Percentiles rank a stretch among this genome's conserved stretches.
These are phyloP conservation scores for Lactarius quietus DNA, from an alignment of 768 basidiomycete species.

Conservation along the genomic window DNA sequence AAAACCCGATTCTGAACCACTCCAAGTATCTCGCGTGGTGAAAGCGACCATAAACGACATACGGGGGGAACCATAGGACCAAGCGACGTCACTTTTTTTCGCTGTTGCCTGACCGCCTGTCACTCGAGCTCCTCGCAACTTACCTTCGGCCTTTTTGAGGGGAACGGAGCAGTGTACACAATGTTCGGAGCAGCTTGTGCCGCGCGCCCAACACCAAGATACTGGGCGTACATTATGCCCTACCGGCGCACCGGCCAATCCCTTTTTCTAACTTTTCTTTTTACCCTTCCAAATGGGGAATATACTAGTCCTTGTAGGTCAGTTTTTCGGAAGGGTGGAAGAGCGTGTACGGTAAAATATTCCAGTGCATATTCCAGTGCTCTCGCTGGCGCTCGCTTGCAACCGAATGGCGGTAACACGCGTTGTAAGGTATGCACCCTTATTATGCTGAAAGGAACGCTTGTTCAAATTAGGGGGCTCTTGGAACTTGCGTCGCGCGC, in stretches of 20 bases:
- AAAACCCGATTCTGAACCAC: background rate
- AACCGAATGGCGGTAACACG: conserved; percentile 3
- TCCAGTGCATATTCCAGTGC: background rate
- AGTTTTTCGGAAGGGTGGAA: background rate
- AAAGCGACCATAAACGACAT: background rate
- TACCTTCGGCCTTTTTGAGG: background rate
- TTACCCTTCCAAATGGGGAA: conserved; percentile 12
- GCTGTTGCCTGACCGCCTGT: conserved; percentile 5
- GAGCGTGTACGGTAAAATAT: background rate
- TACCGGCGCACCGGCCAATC: background rate
- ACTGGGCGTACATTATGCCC: background rate
- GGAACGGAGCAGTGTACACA: background rate
- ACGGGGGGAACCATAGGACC: background rate
- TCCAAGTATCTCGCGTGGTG: background rate
- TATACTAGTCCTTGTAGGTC: background rate
- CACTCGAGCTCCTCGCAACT: background rate
- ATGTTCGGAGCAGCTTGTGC: background rate
- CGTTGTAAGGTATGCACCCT: background rate
- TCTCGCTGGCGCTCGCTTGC: background rate
- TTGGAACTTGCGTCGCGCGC: conserved; percentile 1
- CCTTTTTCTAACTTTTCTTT: background rate
- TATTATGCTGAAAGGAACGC: conserved; percentile 11
- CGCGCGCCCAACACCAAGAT: background rate
- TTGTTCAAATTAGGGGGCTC: conserved; percentile 13
- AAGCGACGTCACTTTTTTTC: background rate